These are phyloP conservation scores for Guyanaporus albipodus DNA, from an alignment of 768 basidiomycete species.

Conservation along the genomic window DNA sequence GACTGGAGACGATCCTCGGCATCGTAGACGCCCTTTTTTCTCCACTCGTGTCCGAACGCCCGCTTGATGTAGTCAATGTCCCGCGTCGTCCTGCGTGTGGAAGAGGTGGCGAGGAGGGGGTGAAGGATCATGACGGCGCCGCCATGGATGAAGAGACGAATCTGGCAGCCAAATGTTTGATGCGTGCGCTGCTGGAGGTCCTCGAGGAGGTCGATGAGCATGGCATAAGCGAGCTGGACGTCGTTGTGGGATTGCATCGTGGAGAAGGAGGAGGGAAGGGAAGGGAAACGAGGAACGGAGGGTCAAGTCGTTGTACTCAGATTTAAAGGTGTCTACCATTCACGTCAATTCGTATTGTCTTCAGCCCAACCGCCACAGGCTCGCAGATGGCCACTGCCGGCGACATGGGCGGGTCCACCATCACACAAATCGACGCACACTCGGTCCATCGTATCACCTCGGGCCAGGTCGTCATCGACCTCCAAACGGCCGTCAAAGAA, in stretches of 20 bases:
- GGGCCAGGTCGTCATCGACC: conserved; percentile 91
- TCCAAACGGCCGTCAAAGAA: conserved; percentile 94
- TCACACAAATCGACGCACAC: conserved; percentile 63
- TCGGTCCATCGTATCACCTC: conserved; percentile 89
- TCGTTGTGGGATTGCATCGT: conserved; percentile 34
- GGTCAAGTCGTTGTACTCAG: conserved; percentile 3
- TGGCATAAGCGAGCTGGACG: conserved; percentile 27
- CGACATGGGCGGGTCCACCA: conserved; percentile 15
- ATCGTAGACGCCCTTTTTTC: conserved; percentile 43
- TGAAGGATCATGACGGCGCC: conserved; percentile 75
- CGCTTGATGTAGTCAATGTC: conserved; percentile 69
- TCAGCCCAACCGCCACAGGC: neutral
- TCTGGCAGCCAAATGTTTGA: conserved; percentile 43
- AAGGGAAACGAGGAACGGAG: neutral
- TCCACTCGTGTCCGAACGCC: conserved; percentile 55
- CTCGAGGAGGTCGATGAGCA: conserved; percentile 44
- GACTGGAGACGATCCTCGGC: conserved; percentile 51
- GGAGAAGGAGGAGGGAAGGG: neutral
- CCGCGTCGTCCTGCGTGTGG: conserved; percentile 49
- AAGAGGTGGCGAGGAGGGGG: conserved; percentile 35
- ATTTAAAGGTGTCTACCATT: neutral
- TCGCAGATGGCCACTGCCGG: conserved; percentile 1
- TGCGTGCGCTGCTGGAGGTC: conserved; percentile 50
- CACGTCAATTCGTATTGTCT: neutral
- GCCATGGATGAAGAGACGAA: conserved; percentile 66